phyloP scores from a whole-genome alignment of 2,329 filamentous ascomycete species.

The Furcasterigmium sp. region DNA sequence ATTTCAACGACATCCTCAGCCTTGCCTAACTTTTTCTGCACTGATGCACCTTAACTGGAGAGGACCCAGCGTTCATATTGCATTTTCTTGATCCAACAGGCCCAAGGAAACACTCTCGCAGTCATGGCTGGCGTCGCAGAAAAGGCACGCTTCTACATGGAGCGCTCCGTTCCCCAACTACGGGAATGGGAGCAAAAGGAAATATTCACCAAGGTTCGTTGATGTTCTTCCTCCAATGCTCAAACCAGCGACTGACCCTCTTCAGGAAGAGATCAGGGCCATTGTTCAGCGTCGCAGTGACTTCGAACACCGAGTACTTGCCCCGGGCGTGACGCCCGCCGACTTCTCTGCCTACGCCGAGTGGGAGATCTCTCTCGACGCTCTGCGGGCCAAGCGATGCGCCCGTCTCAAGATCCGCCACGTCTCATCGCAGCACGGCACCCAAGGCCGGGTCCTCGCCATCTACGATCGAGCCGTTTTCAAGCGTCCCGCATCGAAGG shows the following conservation, averaged over 20 bases:
- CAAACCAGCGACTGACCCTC: not conserved
- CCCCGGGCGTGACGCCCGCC: conserved; percentile 66
- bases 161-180: conserved; percentile 86
- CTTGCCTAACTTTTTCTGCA: conserved; percentile 1
- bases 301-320: conserved; percentile 86
- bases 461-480: conserved; percentile 82
- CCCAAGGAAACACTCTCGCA: not conserved
- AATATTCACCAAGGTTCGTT: conserved; percentile 75
- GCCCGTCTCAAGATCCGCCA: conserved; percentile 71
- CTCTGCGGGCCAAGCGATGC: conserved; percentile 76
- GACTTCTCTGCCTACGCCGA: conserved; percentile 83
- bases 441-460: conserved; percentile 79
- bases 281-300: conserved; percentile 89
- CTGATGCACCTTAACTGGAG: conserved; percentile 1
- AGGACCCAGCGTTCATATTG: not conserved
- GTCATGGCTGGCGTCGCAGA: conserved; percentile 80
- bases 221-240: conserved; percentile 9
- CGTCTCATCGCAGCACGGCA: conserved; percentile 59
- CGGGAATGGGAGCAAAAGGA: conserved; percentile 89
- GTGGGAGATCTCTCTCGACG: conserved; percentile 66
- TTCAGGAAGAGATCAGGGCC: conserved; percentile 78
- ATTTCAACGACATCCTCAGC: conserved; percentile 1
- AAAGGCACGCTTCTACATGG: conserved; percentile 92
- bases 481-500: conserved; percentile 76
- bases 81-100: not conserved